These are phyloP conservation scores for Rossbeevera mucosa DNA, from an alignment of 768 basidiomycete genomes.

Conservation along the genomic window DNA sequence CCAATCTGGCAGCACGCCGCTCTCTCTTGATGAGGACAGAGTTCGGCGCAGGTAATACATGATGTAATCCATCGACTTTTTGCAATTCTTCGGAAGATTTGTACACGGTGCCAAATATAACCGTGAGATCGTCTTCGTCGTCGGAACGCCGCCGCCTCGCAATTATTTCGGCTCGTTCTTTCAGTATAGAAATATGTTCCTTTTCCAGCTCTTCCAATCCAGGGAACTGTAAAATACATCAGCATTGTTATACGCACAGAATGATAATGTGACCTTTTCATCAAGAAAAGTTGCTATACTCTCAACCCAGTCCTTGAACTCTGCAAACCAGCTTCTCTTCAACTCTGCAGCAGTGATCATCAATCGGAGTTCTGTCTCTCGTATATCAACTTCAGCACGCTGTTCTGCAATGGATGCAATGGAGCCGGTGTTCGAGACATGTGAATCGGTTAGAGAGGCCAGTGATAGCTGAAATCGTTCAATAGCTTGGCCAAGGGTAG, in stretches of 20 bases:
- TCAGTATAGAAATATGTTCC: slow-evolving; percentile 66
- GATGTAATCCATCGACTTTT: slow-evolving; percentile 61
- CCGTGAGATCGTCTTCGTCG: slow-evolving; percentile 73
- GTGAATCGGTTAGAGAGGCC: slow-evolving; percentile 59
- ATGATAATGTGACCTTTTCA: slow-evolving; percentile 58
- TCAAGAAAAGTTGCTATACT: slow-evolving; percentile 81
- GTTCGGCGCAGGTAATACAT: slow-evolving; percentile 43
- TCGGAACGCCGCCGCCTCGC: slow-evolving; percentile 64
- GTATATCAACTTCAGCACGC: slow-evolving; percentile 54
- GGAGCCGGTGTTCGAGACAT: slow-evolving; percentile 55
- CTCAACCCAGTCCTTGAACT: slow-evolving; percentile 78
- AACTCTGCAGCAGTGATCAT: slow-evolving; percentile 71
- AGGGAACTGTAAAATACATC: slow-evolving; percentile 52
- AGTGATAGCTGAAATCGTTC: slow-evolving; percentile 58
- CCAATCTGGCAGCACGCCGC: slow-evolving; percentile 54
- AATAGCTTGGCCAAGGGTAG: slow-evolving; percentile 58
- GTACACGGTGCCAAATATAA: slow-evolving; percentile 57
- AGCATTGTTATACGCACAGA: background rate
- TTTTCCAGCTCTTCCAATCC: slow-evolving; percentile 72
- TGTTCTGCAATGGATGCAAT: slow-evolving; percentile 59
- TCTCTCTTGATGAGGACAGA: slow-evolving; percentile 45
- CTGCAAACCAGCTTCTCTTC: slow-evolving; percentile 77
- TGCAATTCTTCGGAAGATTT: slow-evolving; percentile 31
- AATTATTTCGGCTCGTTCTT: slow-evolving; percentile 70
- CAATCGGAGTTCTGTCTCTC: slow-evolving; percentile 69